Percentiles rank a stretch among this genome's conserved stretches.
phyloP scores from a whole-genome alignment of 441 rosid genomes.

The Pelargonium citronellum region DNA sequence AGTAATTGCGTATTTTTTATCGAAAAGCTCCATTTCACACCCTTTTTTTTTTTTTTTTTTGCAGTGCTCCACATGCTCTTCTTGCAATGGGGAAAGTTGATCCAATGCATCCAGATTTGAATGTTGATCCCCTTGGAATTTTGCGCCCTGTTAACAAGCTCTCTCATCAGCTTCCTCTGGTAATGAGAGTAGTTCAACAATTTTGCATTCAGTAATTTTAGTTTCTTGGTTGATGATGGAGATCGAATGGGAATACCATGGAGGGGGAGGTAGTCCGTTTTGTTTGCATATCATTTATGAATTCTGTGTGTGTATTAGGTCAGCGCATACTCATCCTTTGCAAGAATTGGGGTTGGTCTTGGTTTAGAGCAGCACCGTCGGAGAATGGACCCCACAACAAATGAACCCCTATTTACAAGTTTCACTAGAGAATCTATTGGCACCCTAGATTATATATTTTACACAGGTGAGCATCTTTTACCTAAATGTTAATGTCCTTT shows the following conservation, averaged over 20 bases:
- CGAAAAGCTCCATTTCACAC: background rate
- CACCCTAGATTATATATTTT: conserved; percentile 94
- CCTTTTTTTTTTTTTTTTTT: conserved; percentile 19
- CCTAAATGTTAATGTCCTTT: background rate
- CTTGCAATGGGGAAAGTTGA: conserved; percentile 97
- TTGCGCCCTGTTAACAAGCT: conserved; percentile 82
- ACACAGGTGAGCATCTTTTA: conserved; percentile 55
- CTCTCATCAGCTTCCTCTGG: conserved; percentile 90
- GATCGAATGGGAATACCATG: no score
- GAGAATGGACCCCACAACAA: conserved; percentile 77
- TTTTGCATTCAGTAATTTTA: background rate
- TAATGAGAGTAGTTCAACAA: conserved; percentile 27
- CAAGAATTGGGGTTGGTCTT: conserved; percentile 51
- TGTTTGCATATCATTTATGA: background rate
- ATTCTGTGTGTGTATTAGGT: conserved; percentile 42
- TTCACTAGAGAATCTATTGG: conserved; percentile 96
- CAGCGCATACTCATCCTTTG: conserved; percentile 92
- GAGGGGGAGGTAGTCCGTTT: background rate
- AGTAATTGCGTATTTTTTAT: background rate
- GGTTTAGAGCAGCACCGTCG: conserved; percentile 72
- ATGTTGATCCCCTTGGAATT: conserved; percentile 76
- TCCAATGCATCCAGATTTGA: conserved; percentile 65
- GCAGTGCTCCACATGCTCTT: conserved; percentile 93
- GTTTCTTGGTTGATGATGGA: background rate
- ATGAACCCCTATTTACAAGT: conserved; percentile 88